Evolutionary conservation across 129 eudicot genomes (phyloP), one percentile per base, ranked within the genome.

Genomic region (Flaveria sonorensis): DNA sequence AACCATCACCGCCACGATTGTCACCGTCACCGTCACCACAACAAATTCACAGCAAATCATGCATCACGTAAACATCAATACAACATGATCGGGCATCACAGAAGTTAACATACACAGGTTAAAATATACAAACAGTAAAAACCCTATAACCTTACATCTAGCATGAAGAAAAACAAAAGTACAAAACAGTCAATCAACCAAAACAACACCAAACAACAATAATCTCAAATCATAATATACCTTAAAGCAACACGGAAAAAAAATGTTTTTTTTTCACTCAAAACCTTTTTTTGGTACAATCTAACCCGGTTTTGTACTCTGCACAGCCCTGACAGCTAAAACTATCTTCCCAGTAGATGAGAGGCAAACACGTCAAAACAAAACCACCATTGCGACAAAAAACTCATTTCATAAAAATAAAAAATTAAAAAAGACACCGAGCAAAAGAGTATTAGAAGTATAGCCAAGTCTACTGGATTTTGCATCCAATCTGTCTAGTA

Each of bases 331-430:
- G 18, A 48, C 63, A 71, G 30, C 23, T 5, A 51, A 53, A 72
- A 36, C 39, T 10, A 9, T 30, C 63, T 28, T 13, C n/a, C 18
- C 43, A 28, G 4, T 28, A 16, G 23, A 47, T 11, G 40, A 20
- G 40, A 10, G 19, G 10, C 14, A 16, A 30, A 28, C 64, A 15
- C 63, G n/a, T 50, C 6, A 48, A 32, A n/a, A 72, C 76, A 52
- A 2, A 51, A 36, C 12, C 19, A 36, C 13, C n/a, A 77, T 28
- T 14, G 8, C 2, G 20, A 60, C 50, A 78, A 16, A 47, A 46
- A 78, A 61, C 71, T 60, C 72, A 78, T 59, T 56, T 70, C 66
- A 61, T 20, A 70, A 60, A 14, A 16, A 61, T 45, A 51, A 18
- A 36, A 16, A 20, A 71, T n/a, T n/a, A n/a, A n/a, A n/a, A n/a